These are phyloP conservation scores for Beta lomatogona DNA, from an alignment of 179 eudicot genomes.

Conservation along the genomic window DNA sequence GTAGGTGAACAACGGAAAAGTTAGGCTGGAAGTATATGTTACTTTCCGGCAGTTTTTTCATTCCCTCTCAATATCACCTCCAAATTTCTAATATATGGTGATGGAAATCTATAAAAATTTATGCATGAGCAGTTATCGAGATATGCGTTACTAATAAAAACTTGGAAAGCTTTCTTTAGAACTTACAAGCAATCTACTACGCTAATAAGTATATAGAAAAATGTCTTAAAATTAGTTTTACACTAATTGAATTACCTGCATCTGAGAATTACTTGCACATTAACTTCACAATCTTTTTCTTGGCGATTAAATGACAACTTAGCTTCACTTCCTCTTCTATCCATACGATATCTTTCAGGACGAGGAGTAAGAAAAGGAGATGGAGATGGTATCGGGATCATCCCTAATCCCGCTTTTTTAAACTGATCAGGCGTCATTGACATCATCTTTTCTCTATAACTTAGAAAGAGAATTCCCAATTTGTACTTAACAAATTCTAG, in stretches of 20 bases:
- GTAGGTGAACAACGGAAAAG: no score
- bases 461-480: background rate
- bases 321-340: constrained; percentile 46
- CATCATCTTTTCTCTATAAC: constrained; percentile 28
- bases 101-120: no score
- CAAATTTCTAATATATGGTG: no score
- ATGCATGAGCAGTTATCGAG: no score
- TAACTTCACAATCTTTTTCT: constrained; percentile 67
- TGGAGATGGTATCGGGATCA: constrained; percentile 68
- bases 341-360: constrained; percentile 57
- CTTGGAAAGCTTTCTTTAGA: no score
- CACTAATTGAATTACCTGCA: constrained; percentile 56
- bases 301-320: constrained; percentile 44
- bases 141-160: no score
- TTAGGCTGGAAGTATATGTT: no score
- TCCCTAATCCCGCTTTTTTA: constrained; percentile 58
- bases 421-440: constrained; percentile 67
- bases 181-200: background rate
- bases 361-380: constrained; percentile 75
- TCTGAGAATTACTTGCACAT: constrained; percentile 85
- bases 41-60: no score
- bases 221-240: no score
- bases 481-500: background rate
- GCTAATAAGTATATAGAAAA: no score
- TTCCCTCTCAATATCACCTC: no score